Evolutionary conservation across 108 stramenopile species (phyloP), one percentile per base, ranked within the genome.

Genomic region (Cyclostephanos tholiformis): DNA sequence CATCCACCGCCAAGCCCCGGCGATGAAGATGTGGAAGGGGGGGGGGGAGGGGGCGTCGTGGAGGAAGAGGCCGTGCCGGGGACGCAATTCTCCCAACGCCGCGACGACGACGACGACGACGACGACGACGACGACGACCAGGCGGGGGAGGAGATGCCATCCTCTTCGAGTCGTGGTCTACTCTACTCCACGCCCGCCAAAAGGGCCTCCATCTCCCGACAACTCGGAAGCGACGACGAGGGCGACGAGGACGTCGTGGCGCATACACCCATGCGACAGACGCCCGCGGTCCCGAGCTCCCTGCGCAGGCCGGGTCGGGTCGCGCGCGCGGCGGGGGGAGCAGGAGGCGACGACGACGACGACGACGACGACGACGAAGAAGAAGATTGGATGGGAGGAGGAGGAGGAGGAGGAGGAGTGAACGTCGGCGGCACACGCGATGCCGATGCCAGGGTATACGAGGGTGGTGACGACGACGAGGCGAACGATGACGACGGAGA

Each of bases 21-120:
- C 19, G n/a, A 50, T 50, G 49, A 50, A 19, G 49, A 50, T 50
- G 49, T 19, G 2, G 25, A 23, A 20, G 25, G 6, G 9, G 27
- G 26, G 7, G 29, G 30, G 9, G 48, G 32, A 30, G 59, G 23
- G 22, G 56, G 46, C 14, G 44, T 66, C 6, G 72, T 67, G 22
- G 56, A 39, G 63, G 72, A 63, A 13, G 73, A 79, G 0, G 65
- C 44, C 27, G 78, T 73, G 16, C 72, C 67, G 9, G 66, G 65
- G 9, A 74, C 78, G 35, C 72, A 74, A 60, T 63, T 69, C 44
- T 63, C 72, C 66, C 72, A 72, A 63, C 19, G 38, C 25, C 5
- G n/a, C 16, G 67, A 59, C 5, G 74, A 56, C 46, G 41, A 77
- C 19, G 41, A 74, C 16, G 67, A 59, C 5, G 74, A 56, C 46